A percentile compares a stretch with the other conserved stretches of the same genome.
Conservation (phyloP, 2,329 filamentous ascomycete species). For the Rosellinia necatrix region DNA sequence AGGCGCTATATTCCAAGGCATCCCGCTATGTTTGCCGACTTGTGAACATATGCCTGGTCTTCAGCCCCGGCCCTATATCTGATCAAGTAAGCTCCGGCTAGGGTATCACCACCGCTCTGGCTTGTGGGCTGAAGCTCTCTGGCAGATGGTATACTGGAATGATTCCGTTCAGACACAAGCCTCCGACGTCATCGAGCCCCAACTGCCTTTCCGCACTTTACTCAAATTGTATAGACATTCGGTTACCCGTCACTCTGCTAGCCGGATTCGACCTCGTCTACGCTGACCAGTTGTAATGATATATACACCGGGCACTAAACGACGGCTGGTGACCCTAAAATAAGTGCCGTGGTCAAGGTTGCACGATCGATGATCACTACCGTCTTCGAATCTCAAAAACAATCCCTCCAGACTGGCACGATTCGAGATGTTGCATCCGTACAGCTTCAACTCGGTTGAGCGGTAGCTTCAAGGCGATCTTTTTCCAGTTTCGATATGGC, state of each 20-base stretch:
- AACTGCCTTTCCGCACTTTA: background rate
- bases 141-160: constrained; percentile 3
- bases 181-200: constrained; percentile 32
- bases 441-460: constrained; percentile 12
- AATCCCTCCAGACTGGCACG: background rate
- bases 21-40: background rate
- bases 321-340: background rate
- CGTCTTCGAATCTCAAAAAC: constrained; percentile 19
- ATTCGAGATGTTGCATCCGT: constrained; percentile 15
- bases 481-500: constrained; percentile 18
- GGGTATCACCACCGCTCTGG: constrained; percentile 5
- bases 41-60: background rate
- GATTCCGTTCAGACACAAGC: constrained; percentile 3
- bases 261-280: constrained; percentile 6
- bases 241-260: background rate
- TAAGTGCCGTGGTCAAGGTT: constrained; percentile 16
- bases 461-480: constrained; percentile 20
- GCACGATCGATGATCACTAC: constrained; percentile 28
- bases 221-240: background rate
- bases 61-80: constrained; percentile 18
- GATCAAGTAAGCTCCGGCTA: constrained; percentile 5
- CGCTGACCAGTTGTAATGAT: background rate
- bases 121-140: background rate
- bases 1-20: constrained; percentile 4
- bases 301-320: background rate